Base-by-base conservation (phyloP, 768 basidiomycete species). In the Hygrophorus pudorinus region DNA sequence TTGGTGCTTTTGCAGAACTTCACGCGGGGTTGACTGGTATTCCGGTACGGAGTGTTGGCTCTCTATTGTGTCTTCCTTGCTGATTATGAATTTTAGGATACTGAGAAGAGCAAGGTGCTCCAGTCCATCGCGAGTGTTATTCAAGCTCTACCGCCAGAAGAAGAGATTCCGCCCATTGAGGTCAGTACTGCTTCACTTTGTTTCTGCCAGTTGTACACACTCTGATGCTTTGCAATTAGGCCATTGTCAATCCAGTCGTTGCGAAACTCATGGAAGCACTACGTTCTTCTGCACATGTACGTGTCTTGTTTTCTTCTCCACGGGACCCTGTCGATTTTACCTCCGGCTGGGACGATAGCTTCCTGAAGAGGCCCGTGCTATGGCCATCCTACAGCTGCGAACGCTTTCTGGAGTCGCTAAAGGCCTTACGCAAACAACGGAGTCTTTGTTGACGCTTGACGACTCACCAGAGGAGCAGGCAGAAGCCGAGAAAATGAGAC, bases 81-180 rank as follows among this genome's bases (percentile, higher is more conserved):
- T 16, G 18, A 20, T 30, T 18, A 16, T 35, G 14, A 30, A 33
- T 20, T 40, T 44, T 11, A 86, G 81, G 85, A 88, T 52, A 78
- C 81, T 16, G 91, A 94, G 61, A 86, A 85, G 63, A 76, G 79
- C 52, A 96, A 93, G 62, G 87, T 96, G 1, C 66, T 96, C 36
- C 86, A 96, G 57, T 88, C 85, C 0, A 93, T 97, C 41, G 80
- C 89, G 1, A 94, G 91, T 50, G 89, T 97, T 2, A 85, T 96
- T 27, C 88, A 96, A 54, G 93, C 92, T 0, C 62, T 97, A 39
- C 82, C 87, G 0, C 80, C 88, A 0, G 66, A 67, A 33, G 83
- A 90, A 34, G 85, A 78, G 45, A 81, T 94, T 20, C 71, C 78
- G 0, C 85, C 90, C 0, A 71, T 93, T 17, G 76, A 83, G 64